Base-by-base conservation (phyloP, 2,329 filamentous ascomycete genomes). In the Spiromastix sp. region DNA sequence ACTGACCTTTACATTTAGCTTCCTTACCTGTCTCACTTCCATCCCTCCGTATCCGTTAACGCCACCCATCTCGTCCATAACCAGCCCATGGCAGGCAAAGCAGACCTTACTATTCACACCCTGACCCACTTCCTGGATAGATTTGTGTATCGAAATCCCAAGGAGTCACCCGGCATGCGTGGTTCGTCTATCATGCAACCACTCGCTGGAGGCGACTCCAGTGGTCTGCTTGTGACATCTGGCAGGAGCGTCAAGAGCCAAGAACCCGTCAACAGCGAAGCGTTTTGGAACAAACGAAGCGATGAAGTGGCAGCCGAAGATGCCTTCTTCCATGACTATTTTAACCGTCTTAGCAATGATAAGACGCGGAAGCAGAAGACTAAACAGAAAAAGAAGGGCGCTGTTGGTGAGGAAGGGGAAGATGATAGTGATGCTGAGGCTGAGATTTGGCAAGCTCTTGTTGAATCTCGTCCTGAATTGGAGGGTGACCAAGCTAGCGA, bases 321-420 rank as follows among this genome's bases (percentile, higher is more conserved):
- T 55, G 83, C 86, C 25, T 98, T 98, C 74, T 98, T 98, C 74
- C 91, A 98, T 60, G 79, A 85, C 46, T 98, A 98, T 73, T 98
- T 98, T 63, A 79, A 76, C 41, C 74, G 79, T 42, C 63, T 83
- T 37, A 77, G 77, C 43, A 85, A 78, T 59, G 72, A 67, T 47
- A 69, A 71, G 50, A 56, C 56, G 42, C 71, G 68, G 49, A 70
- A 70, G 48, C 73, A 72, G 61, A 71, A 74, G 56, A 61, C 65
- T 33, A 66, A 69, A 45, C 72, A 70, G 50, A 66, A 66, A 32
- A 61, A 60, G 37, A 54, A 48, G n/a, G 56, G 53, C 9, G 58
- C 55, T n/a, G 57, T 57, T 22, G 57, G 61, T 13, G 66, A 48
- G 5, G 55, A 52, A 5, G 56, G 45, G 19, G 67, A 64, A 3